Percentiles rank a stretch among this genome's conserved stretches.
Conservation (phyloP, 495 filamentous ascomycete species). For the Aspergillus panamensis region DNA sequence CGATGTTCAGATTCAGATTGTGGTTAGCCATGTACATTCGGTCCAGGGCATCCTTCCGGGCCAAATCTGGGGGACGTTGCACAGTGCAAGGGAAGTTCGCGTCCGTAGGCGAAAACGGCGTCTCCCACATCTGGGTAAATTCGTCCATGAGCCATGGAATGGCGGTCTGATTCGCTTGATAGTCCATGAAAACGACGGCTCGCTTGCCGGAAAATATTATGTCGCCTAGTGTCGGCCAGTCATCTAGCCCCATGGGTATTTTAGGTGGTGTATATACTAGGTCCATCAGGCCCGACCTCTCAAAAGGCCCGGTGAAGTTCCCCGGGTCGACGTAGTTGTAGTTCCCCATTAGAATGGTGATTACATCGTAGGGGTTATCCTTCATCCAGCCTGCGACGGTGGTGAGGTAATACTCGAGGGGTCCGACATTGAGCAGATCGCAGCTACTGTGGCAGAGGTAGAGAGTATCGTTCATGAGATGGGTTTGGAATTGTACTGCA, state of each 20-base stretch:
- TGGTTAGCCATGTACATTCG: constrained; percentile 90
- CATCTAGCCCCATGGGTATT: constrained; percentile 62
- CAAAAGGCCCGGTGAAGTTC: constrained; percentile 58
- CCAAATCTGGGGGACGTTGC: constrained; percentile 59
- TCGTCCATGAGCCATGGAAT: constrained; percentile 67
- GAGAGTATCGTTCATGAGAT: constrained; percentile 59
- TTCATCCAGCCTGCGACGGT: constrained; percentile 70
- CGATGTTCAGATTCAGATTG: constrained; percentile 76
- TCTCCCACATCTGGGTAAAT: constrained; percentile 66
- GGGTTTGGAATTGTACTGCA: constrained; percentile 77
- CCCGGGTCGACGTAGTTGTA: constrained; percentile 61
- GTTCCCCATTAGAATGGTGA: constrained; percentile 89
- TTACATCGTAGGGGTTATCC: constrained; percentile 77
- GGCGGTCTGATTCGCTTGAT: constrained; percentile 73
- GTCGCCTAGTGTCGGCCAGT: constrained; percentile 81
- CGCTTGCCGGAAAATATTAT: constrained; percentile 69
- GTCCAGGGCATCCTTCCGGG: constrained; percentile 45
- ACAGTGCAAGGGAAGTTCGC: constrained; percentile 55
- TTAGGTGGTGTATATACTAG: constrained; percentile 70
- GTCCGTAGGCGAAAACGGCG: constrained; percentile 61
- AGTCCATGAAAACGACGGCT: constrained; percentile 71
- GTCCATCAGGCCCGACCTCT: constrained; percentile 62
- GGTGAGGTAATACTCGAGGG: constrained; percentile 69
- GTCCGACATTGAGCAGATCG: constrained; percentile 72
- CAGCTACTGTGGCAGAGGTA: constrained; percentile 75